Base-by-base conservation (phyloP, 2,329 filamentous ascomycete species). In the Trichoderma sp. region DNA sequence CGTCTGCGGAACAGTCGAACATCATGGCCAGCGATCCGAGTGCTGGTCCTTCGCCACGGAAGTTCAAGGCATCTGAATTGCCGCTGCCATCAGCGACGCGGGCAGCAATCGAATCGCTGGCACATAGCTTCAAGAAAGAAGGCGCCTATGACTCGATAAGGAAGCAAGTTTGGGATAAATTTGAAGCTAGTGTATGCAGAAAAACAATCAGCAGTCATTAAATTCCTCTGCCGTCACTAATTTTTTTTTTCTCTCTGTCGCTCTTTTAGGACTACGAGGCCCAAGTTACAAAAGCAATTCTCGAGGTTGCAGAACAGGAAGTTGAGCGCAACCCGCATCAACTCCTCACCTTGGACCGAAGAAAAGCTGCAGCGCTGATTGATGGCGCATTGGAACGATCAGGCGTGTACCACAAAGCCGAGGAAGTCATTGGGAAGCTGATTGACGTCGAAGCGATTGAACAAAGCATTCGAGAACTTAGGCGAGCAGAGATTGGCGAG, bases 51-150 rank as follows among this genome's bases (percentile, higher is more conserved):
- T 71, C 71, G 31, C 65, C 74, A 1, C 78, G 80, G 74, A 91
- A 88, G 75, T 88, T 91, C 77, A 93, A 93, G 78, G 87, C 91
- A 3, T 90, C 90, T 0, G 92, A 95, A 74, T 84, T 95, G 21
- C 92, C 92, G 1, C 81, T 94, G 24, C 87, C 91, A 5, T 91
- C 90, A 3, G 86, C 88, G n/a, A 92, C 92, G 64, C 86, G 91
- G 72, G 86, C 87, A 1, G 89, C 90, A 1, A 93, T 95, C 68
- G 92, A 94, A 74, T 87, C 85, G 19, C 85, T 95, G 27, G 87
- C 92, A n/a, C 90, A 92, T 76, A 90, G 87, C 13, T 95, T 94
- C 82, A 94, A 94, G 81, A 95, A 94, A 81, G 93, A 93, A 79
- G 92, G 92, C 71, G 91, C 91, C 69, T 96, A 94, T 76, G 92